Conservation (phyloP, 2,329 filamentous ascomycete species). For the Calonectria ilicicola region DNA sequence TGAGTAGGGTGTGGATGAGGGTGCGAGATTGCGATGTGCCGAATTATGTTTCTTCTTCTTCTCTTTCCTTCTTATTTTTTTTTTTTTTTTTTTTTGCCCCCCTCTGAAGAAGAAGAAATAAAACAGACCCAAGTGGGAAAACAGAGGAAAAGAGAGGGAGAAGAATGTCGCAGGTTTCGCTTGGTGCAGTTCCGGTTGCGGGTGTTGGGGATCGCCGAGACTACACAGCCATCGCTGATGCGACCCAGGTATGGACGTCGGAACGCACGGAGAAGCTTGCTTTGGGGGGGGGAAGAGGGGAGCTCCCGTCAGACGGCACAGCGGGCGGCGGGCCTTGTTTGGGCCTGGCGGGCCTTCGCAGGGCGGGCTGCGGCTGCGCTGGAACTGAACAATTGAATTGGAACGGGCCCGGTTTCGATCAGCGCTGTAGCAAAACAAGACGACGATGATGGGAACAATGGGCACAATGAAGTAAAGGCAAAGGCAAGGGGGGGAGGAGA, state of each 20-base stretch:
- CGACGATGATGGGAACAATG: background rate
- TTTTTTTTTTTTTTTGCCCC: background rate
- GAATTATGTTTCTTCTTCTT: background rate
- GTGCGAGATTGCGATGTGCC: background rate
- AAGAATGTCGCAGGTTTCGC: background rate
- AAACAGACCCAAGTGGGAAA: background rate
- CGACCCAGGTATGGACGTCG: background rate
- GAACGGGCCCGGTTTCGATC: background rate
- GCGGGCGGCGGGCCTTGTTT: background rate
- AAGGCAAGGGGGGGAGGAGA: no score
- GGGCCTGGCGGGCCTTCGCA: background rate
- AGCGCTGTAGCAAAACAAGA: background rate
- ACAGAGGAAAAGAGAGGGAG: background rate
- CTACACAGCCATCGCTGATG: slow-evolving; percentile 24
- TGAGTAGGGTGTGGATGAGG: background rate
- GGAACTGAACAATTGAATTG: background rate
- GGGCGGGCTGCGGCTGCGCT: background rate
- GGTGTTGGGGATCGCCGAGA: background rate
- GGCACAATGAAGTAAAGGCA: no score
- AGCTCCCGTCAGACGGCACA: background rate
- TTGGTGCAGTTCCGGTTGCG: background rate
- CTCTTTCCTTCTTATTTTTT: background rate
- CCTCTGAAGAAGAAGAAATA: background rate
- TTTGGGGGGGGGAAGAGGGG: background rate
- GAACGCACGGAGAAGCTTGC: slow-evolving; percentile 15